These are phyloP conservation scores for Ustilago vetiveriae DNA, from an alignment of 1,284 basidiomycete species.

Conservation along the genomic window DNA sequence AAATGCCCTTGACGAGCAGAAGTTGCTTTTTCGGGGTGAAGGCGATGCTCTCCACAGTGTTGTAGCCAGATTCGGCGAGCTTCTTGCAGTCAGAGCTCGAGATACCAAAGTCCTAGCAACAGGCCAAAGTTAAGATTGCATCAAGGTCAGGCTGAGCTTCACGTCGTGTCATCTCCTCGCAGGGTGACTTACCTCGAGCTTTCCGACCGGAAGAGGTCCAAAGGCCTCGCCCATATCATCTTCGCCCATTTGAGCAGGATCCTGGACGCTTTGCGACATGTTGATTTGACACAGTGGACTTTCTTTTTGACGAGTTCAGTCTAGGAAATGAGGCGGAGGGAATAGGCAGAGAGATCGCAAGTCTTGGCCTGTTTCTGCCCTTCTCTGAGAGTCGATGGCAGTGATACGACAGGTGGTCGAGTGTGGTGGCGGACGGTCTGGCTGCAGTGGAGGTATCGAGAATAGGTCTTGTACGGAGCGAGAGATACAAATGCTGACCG, in stretches of 20 bases:
- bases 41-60: slow-evolving; percentile 94
- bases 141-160: not conserved
- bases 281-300: not conserved
- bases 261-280: slow-evolving; percentile 39
- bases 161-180: too few relatives aligned
- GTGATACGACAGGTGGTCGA: too few relatives aligned
- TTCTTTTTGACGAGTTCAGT: not conserved
- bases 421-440: too few relatives aligned
- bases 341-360: not conserved
- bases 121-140: not conserved
- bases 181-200: slow-evolving; percentile 52
- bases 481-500: too few relatives aligned
- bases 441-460: too few relatives aligned
- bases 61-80: slow-evolving; percentile 87
- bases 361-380: too few relatives aligned
- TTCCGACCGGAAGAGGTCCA: slow-evolving; percentile 56
- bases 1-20: slow-evolving; percentile 93
- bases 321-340: too few relatives aligned
- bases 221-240: slow-evolving; percentile 52
- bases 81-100: slow-evolving; percentile 93
- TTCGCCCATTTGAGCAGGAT: slow-evolving; percentile 31
- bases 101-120: slow-evolving; percentile 80
- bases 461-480: too few relatives aligned
- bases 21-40: slow-evolving; percentile 96
- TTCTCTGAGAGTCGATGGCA: too few relatives aligned